Evolutionary conservation across 768 basidiomycete species (phyloP), one percentile per base, ranked within the genome.

Genomic region (Leccinum fibrillosum): DNA sequence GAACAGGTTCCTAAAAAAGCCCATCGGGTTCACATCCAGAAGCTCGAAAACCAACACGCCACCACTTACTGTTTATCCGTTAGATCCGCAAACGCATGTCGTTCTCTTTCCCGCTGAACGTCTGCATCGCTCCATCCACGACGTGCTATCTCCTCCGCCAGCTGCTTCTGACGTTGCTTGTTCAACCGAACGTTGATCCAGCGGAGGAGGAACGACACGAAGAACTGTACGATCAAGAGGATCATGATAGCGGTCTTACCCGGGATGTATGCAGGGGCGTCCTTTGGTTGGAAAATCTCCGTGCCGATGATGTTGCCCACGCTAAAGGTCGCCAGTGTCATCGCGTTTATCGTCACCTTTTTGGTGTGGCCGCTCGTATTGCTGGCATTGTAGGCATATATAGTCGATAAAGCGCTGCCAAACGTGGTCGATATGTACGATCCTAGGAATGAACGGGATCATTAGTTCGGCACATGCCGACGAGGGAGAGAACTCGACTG

Each of bases 171-270:
- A 57, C 82, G 84, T 70, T 81, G 75, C 55, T 62, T 69, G 64
- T 87, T 88, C 62, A 85, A 66, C 13, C 77, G 75, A 1, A 80
- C 10, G 66, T 86, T 86, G 60, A 86, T 78, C 72, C 76, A 81
- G 12, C 83, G 78, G 12, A 88, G 71, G 25, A 82, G 52, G 58
- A 78, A 68, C 2, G 77, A 81, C 21, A 86, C 60, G 17, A 67
- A 69, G 30, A 88, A 67, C 62, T 85, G 84, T 2, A 79, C 76
- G 3, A 72, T 78, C 32, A 88, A 73, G 6, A 86, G 74, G 4
- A 85, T 74, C 76, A 86, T 80, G 60, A 88, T 85, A 1, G 86
- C 78, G 13, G 81, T 81, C 65, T 89, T 89, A 21, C 85, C 86
- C 0, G 84, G 85, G 28, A 86, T 81, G 67, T 88, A 89, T 15